Evolutionary conservation across 345 rosid genomes (phyloP), one percentile per base, ranked within the genome.

Genomic region (Gossypium stocksii): DNA sequence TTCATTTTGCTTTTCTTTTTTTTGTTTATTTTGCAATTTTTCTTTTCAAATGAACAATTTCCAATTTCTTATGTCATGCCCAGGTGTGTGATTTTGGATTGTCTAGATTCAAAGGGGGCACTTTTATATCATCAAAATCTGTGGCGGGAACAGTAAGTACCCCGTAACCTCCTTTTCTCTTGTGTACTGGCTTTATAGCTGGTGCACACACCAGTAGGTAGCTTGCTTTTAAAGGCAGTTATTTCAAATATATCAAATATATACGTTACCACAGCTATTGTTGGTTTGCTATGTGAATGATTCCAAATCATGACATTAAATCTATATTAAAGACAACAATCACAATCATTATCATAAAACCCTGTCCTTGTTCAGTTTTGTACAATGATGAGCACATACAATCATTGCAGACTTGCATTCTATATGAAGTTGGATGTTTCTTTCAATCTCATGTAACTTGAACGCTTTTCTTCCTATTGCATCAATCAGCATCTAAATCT

Each of bases 1-100:
- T 53, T 17, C 4, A 17, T 2, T 2, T 17, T n/a, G 43, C 52
- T 1, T 11, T 16, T 70, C n/a, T 11, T 1, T 13, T 29, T 5
- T 34, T 34, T 34, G 41, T 4, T 34, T 34, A 5, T 34, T 34
- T 34, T 34, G 41, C 41, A 34, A 10, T 22, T 34, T 46, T 54
- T 68, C 64, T 25, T 17, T 76, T 62, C 53, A 54, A 17, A 16
- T 74, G 2, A 7, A 19, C 34, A 16, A 59, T 34, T 41, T 23
- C 23, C 19, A 57, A 69, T 19, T 29, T 75, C 44, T 71, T 22
- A n/a, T 69, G 72, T 49, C 73, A 20, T 77, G 29, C 63, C 72
- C 79, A 94, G 98, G 97, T 94, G 66, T 88, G 97, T 65, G 98
- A 94, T 79, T 94, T 94, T 84, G 98, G 98, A 69, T 76, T 94